A percentile compares a stretch with the other conserved stretches of the same genome.
Evolutionary conservation across 2,329 filamentous ascomycete genomes (phyloP).

Genomic region (Arachnopeziza araneosa): DNA sequence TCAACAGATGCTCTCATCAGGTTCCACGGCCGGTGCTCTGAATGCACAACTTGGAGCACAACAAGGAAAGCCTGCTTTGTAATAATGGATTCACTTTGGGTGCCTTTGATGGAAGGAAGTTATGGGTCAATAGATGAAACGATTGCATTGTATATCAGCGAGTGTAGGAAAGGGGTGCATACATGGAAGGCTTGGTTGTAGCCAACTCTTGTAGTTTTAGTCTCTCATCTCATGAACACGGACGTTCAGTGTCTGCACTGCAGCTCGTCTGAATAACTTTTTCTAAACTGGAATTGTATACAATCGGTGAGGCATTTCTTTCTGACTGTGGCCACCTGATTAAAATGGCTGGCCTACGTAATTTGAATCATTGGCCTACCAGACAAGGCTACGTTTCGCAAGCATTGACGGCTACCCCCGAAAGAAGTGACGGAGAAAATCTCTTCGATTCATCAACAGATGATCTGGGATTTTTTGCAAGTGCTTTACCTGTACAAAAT

Average conservation of each 20-base stretch:
- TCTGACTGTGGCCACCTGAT: neutral
- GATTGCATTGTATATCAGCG: conserved; percentile 26
- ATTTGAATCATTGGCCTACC: neutral
- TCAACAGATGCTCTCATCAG: conserved; percentile 22
- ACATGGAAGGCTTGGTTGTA: conserved; percentile 16
- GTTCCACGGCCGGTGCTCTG: conserved; percentile 19
- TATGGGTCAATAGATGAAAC: conserved; percentile 11
- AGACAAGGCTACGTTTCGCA: neutral
- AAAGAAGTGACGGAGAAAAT: neutral
- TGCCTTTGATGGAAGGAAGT: neutral
- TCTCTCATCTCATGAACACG: conserved; percentile 27
- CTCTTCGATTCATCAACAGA: neutral
- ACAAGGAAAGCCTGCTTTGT: conserved; percentile 28
- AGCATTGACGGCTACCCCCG: neutral
- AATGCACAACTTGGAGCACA: conserved; percentile 26
- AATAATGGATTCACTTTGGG: conserved; percentile 7
- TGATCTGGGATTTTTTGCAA: neutral
- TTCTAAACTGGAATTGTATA: neutral
- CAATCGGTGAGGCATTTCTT: neutral
- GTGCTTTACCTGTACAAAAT: conserved; percentile 11
- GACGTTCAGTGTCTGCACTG: conserved; percentile 5
- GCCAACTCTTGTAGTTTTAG: conserved; percentile 28
- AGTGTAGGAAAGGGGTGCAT: conserved; percentile 20
- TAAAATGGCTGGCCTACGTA: neutral
- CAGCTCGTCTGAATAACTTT: neutral